Evolutionary conservation across 805 yeast species (phyloP), one percentile per base, ranked within the genome.

Genomic region (Wickerhamiella lipophila): DNA sequence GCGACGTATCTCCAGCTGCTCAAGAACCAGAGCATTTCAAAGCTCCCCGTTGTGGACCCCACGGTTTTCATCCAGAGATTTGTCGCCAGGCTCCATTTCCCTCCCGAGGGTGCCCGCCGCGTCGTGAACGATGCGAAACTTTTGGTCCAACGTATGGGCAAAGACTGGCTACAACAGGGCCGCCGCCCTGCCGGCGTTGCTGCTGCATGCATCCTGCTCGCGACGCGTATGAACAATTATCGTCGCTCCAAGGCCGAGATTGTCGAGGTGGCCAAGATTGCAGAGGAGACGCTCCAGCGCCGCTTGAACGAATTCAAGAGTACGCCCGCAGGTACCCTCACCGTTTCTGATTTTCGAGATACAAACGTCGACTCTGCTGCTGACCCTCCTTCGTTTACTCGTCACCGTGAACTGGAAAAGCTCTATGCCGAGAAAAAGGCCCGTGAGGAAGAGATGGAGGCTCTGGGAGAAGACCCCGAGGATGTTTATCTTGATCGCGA

Each of bases 131-230:
- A 92, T 64, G 97, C 98, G 0, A 79, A 80, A 6, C 77, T 79
- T 57, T 67, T 92, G 19, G 95, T 95, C 0, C 84, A 78, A 60
- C 72, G 95, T 56, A 92, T 92, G 99, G 73, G 88, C 12, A 76
- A 78, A 39, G 97, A 92, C 60, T 92, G 97, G 96, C 83, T 92
- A 56, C 84, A 81, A 62, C 94, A 86, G 65, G 99, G 99, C 22
- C 75, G 99, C 61, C 73, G 97, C 53, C 98, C 99, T 0, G 97
- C 98, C 0, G 98, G 99, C 58, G 78, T 92, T 48, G 98, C 98
- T 0, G 99, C 97, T 19, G 98, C 98, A 0, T 87, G 96, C 65
- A 71, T 92, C 1, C 63, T 94, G 41, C 67, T 92, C 46, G 98
- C 99, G 0, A 92, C 96, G 1, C 75, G 98, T 65, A 94, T 92